phyloP scores from a whole-genome alignment of 371 early-diverging fungal species.

The Coemansia sp. region DNA sequence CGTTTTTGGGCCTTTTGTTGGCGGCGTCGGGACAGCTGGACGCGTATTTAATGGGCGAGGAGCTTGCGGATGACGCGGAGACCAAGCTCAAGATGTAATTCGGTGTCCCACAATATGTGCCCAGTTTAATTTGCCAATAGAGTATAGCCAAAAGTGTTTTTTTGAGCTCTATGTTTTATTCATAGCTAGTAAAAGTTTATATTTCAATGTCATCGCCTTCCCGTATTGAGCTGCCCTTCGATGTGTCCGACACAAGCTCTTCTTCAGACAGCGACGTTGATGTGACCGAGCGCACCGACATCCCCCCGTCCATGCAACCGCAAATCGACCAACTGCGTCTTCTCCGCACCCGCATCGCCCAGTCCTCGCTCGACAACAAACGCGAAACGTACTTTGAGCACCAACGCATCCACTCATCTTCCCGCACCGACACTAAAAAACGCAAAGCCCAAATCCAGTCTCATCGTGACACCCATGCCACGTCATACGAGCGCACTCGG shows the following conservation, averaged over 20 bases:
- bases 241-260: too few species aligned
- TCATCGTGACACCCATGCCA: constrained; percentile 58
- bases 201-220: too few species aligned
- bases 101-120: too few species aligned
- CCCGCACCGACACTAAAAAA: constrained; percentile 66
- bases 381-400: constrained; percentile 77
- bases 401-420: constrained; percentile 71
- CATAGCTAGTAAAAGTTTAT: too few species aligned
- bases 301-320: constrained; percentile 31
- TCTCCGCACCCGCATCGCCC: constrained; percentile 59
- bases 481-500: constrained; percentile 78
- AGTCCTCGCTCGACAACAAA: constrained; percentile 69
- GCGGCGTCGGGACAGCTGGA: constrained; percentile 65
- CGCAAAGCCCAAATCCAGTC: constrained; percentile 65
- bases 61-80: constrained; percentile 17
- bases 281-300: constrained; percentile 41
- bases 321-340: constrained; percentile 58
- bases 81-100: constrained; percentile 45
- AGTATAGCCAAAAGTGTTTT: too few species aligned
- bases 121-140: too few species aligned
- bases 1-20: constrained; percentile 90
- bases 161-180: too few species aligned
- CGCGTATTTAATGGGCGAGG: constrained; percentile 34
- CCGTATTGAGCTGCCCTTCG: too few species aligned
- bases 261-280: constrained; percentile 5